Conservation (phyloP, 1,284 basidiomycete species). For the Taiwanofungus camphoratus region DNA sequence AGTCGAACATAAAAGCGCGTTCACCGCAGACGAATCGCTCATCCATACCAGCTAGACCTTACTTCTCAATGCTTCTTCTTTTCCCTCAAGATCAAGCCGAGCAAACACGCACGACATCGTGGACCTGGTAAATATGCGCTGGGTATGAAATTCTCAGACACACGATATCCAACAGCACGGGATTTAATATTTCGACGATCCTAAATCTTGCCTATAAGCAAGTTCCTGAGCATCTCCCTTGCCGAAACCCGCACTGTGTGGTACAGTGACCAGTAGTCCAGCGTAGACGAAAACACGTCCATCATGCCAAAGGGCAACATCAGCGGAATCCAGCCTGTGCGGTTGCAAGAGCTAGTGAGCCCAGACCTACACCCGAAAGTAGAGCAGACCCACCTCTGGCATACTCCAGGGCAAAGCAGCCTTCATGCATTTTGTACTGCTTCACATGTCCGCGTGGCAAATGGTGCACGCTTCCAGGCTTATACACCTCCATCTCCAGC, state of each 20-base stretch:
- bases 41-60: too few relatives aligned
- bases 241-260: constrained; percentile 77
- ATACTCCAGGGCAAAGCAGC: constrained; percentile 93
- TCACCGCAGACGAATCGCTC: too few relatives aligned
- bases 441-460: constrained; percentile 81
- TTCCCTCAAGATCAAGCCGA: too few relatives aligned
- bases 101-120: too few relatives aligned
- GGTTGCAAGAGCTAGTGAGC: constrained; percentile 2
- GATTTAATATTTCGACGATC: constrained; percentile 8
- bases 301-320: constrained; percentile 93
- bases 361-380: not conserved
- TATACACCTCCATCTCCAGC: constrained; percentile 81
- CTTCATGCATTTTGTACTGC: constrained; percentile 97
- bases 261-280: constrained; percentile 83
- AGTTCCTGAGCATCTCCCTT: constrained; percentile 77
- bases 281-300: constrained; percentile 83
- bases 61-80: too few relatives aligned
- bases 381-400: constrained; percentile 61
- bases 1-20: too few relatives aligned
- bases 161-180: too few relatives aligned
- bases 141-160: too few relatives aligned
- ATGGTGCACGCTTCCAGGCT: constrained; percentile 80
- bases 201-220: constrained; percentile 84
- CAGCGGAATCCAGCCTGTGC: constrained; percentile 79
- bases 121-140: too few relatives aligned